phyloP scores from a whole-genome alignment of 1,139 yeast species.

The Geotrichum cucujoidarum region DNA sequence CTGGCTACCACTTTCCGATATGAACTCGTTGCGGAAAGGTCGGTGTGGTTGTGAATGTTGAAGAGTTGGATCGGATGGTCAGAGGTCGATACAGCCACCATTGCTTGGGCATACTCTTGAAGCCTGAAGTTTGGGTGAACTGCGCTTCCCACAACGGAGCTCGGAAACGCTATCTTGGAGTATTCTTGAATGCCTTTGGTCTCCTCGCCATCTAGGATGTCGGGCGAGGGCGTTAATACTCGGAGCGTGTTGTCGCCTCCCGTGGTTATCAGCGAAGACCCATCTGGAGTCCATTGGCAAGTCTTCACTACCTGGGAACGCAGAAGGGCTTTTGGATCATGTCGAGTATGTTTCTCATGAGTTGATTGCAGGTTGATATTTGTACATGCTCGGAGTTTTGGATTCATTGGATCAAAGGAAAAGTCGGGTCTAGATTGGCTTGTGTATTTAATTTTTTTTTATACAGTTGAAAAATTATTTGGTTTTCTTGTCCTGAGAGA shows the following conservation, averaged over 20 bases:
- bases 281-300: constrained; percentile 34
- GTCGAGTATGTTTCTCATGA: no score
- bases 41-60: constrained; percentile 16
- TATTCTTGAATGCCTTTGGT: constrained; percentile 1
- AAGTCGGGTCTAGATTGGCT: no score
- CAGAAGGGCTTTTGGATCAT: no score
- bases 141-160: constrained; percentile 12
- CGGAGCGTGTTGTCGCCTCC: constrained; percentile 33
- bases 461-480: not conserved
- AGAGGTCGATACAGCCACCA: constrained; percentile 11
- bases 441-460: not conserved
- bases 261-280: constrained; percentile 30
- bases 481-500: not conserved
- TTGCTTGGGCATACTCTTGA: constrained; percentile 8
- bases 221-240: constrained; percentile 25
- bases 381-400: no score
- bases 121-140: constrained; percentile 18
- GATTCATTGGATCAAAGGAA: no score
- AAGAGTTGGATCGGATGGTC: constrained; percentile 20
- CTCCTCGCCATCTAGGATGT: not conserved
- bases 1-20: constrained; percentile 24
- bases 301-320: constrained; percentile 11
- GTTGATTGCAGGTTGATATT: no score
- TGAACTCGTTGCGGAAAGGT: not conserved
- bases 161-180: constrained; percentile 14